These are phyloP conservation scores for Sporothrix luriei DNA, from an alignment of 2,329 filamentous ascomycete species.

Conservation along the genomic window DNA sequence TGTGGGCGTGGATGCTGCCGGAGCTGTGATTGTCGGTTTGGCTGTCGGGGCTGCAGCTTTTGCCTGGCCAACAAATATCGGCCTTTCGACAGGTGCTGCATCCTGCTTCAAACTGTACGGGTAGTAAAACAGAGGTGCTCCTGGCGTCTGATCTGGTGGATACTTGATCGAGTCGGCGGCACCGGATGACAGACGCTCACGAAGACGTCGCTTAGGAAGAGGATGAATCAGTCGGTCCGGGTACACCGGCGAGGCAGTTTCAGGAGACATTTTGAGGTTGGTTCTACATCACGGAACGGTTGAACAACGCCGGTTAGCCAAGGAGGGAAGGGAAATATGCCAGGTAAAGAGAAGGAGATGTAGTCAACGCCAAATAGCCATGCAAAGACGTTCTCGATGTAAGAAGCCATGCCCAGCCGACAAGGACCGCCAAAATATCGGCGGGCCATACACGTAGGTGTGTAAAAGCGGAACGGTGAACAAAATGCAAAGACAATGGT, in stretches of 20 bases:
- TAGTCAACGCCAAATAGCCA: not conserved
- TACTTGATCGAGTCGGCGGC: slow-evolving; percentile 80
- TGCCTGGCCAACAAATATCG: slow-evolving; percentile 6
- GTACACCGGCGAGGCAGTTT: slow-evolving; percentile 78
- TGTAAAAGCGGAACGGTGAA: not conserved
- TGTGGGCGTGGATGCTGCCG: not conserved
- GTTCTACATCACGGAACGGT: slow-evolving; percentile 44
- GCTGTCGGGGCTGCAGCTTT: not conserved
- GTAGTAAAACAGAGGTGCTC: slow-evolving; percentile 75
- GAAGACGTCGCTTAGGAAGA: slow-evolving; percentile 82
- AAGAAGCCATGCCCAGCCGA: not conserved
- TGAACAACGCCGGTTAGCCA: slow-evolving; percentile 40
- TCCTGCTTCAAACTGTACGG: slow-evolving; percentile 60
- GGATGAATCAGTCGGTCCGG: slow-evolving; percentile 92
- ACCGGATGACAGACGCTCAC: slow-evolving; percentile 83
- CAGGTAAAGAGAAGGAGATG: not conserved
- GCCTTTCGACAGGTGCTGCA: slow-evolving; percentile 50
- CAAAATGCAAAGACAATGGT: not conserved
- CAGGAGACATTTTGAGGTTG: slow-evolving; percentile 63
- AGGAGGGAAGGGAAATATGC: not conserved
- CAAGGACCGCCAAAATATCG: not conserved
- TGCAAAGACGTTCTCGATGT: not conserved
- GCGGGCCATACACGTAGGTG: not conserved
- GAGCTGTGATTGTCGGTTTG: not conserved
- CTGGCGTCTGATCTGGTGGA: slow-evolving; percentile 71